Evolutionary conservation across 495 filamentous ascomycete genomes (phyloP).

Genomic region (Penicillium crystallinum): DNA sequence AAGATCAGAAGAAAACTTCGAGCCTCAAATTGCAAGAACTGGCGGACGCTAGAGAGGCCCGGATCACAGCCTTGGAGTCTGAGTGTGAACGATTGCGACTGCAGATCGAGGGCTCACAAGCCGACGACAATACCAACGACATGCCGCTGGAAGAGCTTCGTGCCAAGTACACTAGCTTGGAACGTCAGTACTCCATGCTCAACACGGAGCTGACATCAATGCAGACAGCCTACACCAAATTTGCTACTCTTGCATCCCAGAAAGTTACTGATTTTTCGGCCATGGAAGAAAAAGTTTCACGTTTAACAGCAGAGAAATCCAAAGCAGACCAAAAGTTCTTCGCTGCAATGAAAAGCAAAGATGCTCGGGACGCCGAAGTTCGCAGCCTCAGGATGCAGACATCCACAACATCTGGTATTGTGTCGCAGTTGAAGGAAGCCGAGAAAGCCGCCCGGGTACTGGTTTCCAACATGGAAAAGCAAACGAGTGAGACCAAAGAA

Average conservation of each 20-base stretch:
- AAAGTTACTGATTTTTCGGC: constrained; percentile 72
- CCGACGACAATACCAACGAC: constrained; percentile 35
- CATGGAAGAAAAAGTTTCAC: constrained; percentile 71
- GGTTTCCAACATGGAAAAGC: constrained; percentile 83
- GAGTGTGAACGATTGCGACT: constrained; percentile 68
- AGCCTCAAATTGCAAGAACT: constrained; percentile 71
- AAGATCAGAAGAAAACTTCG: constrained; percentile 68
- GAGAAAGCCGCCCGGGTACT: constrained; percentile 57
- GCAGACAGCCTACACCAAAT: constrained; percentile 81
- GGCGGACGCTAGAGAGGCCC: constrained; percentile 63
- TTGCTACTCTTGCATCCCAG: constrained; percentile 73
- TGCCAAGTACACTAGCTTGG: constrained; percentile 63
- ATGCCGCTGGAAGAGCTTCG: constrained; percentile 63
- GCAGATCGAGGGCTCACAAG: constrained; percentile 42
- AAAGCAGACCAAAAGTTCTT: constrained; percentile 99
- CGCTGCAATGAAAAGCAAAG: constrained; percentile 86
- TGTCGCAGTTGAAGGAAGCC: constrained; percentile 85
- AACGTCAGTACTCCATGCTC: constrained; percentile 74
- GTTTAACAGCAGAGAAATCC: constrained; percentile 78
- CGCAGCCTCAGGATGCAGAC: constrained; percentile 74
- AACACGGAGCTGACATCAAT: constrained; percentile 82
- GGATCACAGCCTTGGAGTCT: constrained; percentile 73
- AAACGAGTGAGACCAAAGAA: constrained; percentile 73
- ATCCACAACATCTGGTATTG: constrained; percentile 85
- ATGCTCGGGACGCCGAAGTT: constrained; percentile 71